Base-by-base conservation (phyloP, 352 stramenopile genomes). In the Pythium periplocum region DNA sequence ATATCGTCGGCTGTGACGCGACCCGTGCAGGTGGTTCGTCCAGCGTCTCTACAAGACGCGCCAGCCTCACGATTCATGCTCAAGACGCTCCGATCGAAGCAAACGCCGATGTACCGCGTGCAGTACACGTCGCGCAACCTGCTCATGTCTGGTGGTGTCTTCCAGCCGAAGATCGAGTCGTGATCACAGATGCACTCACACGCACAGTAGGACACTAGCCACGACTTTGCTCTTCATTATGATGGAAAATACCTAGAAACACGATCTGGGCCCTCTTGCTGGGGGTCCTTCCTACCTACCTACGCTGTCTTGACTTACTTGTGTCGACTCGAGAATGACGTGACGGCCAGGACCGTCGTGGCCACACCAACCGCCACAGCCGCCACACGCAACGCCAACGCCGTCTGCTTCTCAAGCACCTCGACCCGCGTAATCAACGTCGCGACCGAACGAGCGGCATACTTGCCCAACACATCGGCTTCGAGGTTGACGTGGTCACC, bases 381-480 rank as follows among this genome's bases (percentile, higher is more conserved):
- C 6, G 72, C 62, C 7, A 79, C 54, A n/a, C 63, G 63, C 47
- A 72, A 61, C 9, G 64, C 67, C n/a, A 71, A 39, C 51, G 68
- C 59, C 36, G 75, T 55, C 50, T 83, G 73, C 35, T 61, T 65
- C 55, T 93, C 78, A 5, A 93, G 61, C 12, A 59, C 59, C 12
- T 90, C 73, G 4, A 93, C 64, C 4, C 75, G 76, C 37, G 80
- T 71, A 1, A 79, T 42, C 43, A 95, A 68, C 4, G 68, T 59
- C 1, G 64, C 74, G 69, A 96, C 80, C 4, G 80, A 91, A 41
- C 78, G 80, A 51, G 80, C 73, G 6, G 92, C 86, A 66, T 97
- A 97, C 68, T 97, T 98, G 57, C 84, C 87, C 49, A 98, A 71
- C 45, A 98, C 85, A 59, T 98, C 90, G 32, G 79, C 72, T 67